A percentile compares a stretch with the other conserved stretches of the same genome.
phyloP scores from a whole-genome alignment of 2,329 filamentous ascomycete species.

The Paecilomyces variotii region DNA sequence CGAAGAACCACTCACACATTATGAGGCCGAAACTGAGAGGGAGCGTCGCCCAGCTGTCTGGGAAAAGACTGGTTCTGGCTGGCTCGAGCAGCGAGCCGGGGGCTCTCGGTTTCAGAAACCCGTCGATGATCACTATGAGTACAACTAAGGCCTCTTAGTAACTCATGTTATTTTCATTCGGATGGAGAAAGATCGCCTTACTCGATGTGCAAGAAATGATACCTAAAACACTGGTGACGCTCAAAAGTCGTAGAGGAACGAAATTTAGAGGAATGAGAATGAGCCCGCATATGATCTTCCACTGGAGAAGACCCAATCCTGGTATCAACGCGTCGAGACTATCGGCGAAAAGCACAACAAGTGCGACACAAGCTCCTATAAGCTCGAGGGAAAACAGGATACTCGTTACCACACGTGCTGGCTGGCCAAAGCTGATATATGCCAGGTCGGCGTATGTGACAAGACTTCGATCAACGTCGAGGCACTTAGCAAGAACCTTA shows the following conservation, averaged over 20 bases:
- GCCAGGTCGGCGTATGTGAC: constrained; percentile 94
- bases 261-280: constrained; percentile 77
- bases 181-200: constrained; percentile 43
- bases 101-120: constrained; percentile 67
- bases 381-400: constrained; percentile 83
- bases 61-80: constrained; percentile 71
- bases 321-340: constrained; percentile 74
- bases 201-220: constrained; percentile 83
- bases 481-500: constrained; percentile 74
- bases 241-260: constrained; percentile 71
- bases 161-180: not conserved
- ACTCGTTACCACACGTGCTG: constrained; percentile 72
- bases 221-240: constrained; percentile 86
- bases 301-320: constrained; percentile 57
- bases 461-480: constrained; percentile 74
- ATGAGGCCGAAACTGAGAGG: constrained; percentile 84
- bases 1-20: constrained; percentile 50
- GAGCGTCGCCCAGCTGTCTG: constrained; percentile 75
- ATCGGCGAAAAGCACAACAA: constrained; percentile 89
- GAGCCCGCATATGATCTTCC: constrained; percentile 78
- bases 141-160: constrained; percentile 54
- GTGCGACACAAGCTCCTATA: constrained; percentile 77
- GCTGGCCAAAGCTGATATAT: constrained; percentile 78
- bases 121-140: constrained; percentile 74
- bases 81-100: constrained; percentile 81